phyloP scores from a whole-genome alignment of 441 rosid species.

The Theobroma grandiflorum region DNA sequence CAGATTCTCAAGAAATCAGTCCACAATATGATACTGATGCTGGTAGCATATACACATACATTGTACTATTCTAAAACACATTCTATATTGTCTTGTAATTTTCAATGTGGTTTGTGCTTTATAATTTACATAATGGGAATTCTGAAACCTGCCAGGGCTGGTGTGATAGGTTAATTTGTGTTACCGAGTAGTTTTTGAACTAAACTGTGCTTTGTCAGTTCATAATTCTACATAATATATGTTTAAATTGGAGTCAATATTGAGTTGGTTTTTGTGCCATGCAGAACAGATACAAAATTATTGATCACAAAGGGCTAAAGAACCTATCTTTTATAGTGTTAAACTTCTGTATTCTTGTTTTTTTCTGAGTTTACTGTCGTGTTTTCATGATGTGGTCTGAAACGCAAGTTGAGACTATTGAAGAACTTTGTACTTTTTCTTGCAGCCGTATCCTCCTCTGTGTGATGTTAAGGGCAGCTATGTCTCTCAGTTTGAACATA shows the following conservation, averaged over 20 bases:
- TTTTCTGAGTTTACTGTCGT: neutral
- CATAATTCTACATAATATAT: neutral
- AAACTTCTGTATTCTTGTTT: neutral
- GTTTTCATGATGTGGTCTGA: neutral
- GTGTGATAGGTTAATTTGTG: neutral
- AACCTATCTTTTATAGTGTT: neutral
- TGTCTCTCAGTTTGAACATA: constrained; percentile 95
- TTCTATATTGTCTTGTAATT: neutral
- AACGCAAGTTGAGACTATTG: neutral
- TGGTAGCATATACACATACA: neutral
- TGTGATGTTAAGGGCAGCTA: constrained; percentile 93
- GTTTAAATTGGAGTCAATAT: neutral
- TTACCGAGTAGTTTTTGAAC: neutral
- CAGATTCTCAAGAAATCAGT: neutral
- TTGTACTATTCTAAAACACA: neutral
- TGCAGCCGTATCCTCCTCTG: constrained; percentile 92
- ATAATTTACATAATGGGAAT: neutral
- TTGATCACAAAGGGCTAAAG: neutral
- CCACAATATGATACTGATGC: neutral
- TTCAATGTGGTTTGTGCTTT: neutral
- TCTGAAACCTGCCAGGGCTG: neutral
- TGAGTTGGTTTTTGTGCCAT: neutral
- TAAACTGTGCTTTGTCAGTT: neutral
- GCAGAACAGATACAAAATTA: neutral
- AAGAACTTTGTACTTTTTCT: constrained; percentile 1